phyloP scores from a whole-genome alignment of 164 flowering plant genomes.

The Taxillus chinensis region DNA sequence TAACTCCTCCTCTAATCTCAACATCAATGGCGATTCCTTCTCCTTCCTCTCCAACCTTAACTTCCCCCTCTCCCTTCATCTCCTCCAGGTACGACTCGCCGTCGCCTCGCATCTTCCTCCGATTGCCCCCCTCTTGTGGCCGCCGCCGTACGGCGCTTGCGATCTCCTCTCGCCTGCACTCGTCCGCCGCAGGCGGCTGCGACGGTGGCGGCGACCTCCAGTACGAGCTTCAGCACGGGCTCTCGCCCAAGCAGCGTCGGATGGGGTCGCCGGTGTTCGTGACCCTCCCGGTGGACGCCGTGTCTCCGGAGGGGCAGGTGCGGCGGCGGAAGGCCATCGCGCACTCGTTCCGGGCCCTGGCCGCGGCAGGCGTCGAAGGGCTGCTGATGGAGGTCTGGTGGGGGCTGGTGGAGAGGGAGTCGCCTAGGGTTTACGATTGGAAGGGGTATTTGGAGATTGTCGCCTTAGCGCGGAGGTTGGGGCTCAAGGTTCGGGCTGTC shows the following conservation, averaged over 20 bases:
- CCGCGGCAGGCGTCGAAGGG: conserved; percentile 57
- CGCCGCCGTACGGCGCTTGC: conserved; percentile 6
- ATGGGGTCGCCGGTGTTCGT: conserved; percentile 45
- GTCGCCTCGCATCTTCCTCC: conserved; percentile 3
- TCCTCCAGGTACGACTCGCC: conserved; percentile 12
- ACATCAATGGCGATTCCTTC: conserved; percentile 28
- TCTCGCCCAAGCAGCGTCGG: conserved; percentile 14
- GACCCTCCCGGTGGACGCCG: conserved; percentile 36
- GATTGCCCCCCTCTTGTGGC: conserved; percentile 1
- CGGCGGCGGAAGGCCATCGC: conserved; percentile 27
- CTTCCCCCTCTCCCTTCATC: conserved; percentile 17
- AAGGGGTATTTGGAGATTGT: conserved; percentile 48
- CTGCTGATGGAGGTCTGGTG: conserved; percentile 73
- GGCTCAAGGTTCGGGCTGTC: conserved; percentile 54
- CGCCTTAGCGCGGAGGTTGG: conserved; percentile 28
- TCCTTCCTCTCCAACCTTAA: conserved; percentile 15
- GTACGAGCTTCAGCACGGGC: conserved; percentile 31
- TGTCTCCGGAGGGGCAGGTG: conserved; percentile 17
- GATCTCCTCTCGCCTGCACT: conserved; percentile 23
- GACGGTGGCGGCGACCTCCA: conserved; percentile 6
- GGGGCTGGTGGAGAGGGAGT: conserved; percentile 63
- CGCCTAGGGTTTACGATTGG: conserved; percentile 54
- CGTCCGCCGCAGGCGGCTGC: conserved; percentile 23
- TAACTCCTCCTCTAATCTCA: conserved; percentile 7
- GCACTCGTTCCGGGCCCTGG: conserved; percentile 37